phyloP scores from a whole-genome alignment of 2,329 filamentous ascomycete species.

The Aspergillus aculeatinus region DNA sequence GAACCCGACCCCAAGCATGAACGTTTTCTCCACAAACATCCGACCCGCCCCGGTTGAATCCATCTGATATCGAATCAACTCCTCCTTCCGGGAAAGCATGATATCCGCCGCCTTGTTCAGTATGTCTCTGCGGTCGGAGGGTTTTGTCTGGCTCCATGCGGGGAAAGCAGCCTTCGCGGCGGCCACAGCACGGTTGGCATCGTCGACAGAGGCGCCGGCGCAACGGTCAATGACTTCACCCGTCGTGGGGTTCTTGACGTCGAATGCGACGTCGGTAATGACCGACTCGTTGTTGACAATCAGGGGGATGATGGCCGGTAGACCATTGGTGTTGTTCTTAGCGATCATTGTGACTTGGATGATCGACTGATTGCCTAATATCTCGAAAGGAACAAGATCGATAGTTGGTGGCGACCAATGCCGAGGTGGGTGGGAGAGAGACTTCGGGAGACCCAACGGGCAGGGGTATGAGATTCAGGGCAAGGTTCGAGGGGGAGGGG shows the following conservation, averaged over 20 bases:
- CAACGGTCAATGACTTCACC: conserved; percentile 55
- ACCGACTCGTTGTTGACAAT: conserved; percentile 47
- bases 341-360: conserved; percentile 10
- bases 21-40: conserved; percentile 38
- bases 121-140: conserved; percentile 64
- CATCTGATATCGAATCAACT: conserved; percentile 61
- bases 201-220: conserved; percentile 56
- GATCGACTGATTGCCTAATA: not conserved
- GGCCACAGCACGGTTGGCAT: conserved; percentile 56
- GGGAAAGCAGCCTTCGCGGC: conserved; percentile 68
- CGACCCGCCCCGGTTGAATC: conserved; percentile 55
- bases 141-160: conserved; percentile 65
- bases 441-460: not conserved
- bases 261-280: conserved; percentile 41
- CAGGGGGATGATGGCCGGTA: conserved; percentile 35
- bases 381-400: not conserved
- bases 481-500: not conserved
- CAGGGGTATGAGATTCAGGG: not conserved
- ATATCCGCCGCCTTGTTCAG: conserved; percentile 48
- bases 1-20: conserved; percentile 33
- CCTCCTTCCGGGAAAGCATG: conserved; percentile 56
- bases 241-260: conserved; percentile 57
- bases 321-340: conserved; percentile 11
- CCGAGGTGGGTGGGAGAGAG: not conserved
- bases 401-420: not conserved